Conservation (phyloP, 2,329 filamentous ascomycete species). For the Botrytis sinoallii region DNA sequence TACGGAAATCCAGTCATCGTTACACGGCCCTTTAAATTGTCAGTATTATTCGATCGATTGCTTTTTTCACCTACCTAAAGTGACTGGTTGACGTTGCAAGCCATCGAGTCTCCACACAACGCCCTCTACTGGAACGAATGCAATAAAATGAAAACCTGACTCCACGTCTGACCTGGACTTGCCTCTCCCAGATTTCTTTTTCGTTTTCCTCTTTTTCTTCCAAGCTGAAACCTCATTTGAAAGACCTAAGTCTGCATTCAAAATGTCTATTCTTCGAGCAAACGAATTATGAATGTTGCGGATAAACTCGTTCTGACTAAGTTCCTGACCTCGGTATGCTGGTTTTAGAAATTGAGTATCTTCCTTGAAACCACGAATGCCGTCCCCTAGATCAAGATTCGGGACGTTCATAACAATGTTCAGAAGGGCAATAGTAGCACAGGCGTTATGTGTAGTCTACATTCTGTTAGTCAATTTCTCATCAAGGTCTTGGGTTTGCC, state of each 20-base stretch:
- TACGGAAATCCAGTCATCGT: constrained; percentile 62
- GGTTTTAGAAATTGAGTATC: constrained; percentile 67
- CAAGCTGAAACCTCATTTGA: constrained; percentile 48
- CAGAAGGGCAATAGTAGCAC: constrained; percentile 86
- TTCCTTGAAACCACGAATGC: constrained; percentile 69
- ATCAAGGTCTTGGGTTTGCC: constrained; percentile 24
- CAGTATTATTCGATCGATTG: background rate
- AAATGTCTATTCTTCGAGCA: constrained; percentile 73
- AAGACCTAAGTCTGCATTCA: constrained; percentile 66
- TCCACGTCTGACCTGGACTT: constrained; percentile 50
- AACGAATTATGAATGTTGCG: constrained; percentile 86
- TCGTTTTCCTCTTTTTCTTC: constrained; percentile 41
- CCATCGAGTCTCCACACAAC: constrained; percentile 88
- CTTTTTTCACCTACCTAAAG: constrained; percentile 48
- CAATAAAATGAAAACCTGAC: constrained; percentile 82
- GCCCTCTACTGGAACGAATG: constrained; percentile 74
- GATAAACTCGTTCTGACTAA: constrained; percentile 73
- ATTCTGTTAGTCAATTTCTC: background rate
- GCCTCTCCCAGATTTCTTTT: constrained; percentile 39
- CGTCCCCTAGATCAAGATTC: constrained; percentile 63
- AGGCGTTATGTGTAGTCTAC: constrained; percentile 77
- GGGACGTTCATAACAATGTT: constrained; percentile 89
- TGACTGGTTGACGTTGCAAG: constrained; percentile 67
- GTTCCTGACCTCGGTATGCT: constrained; percentile 69
- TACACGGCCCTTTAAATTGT: constrained; percentile 25